Conservation (phyloP, 345 rosid species). For the Microthlaspi erraticum region DNA sequence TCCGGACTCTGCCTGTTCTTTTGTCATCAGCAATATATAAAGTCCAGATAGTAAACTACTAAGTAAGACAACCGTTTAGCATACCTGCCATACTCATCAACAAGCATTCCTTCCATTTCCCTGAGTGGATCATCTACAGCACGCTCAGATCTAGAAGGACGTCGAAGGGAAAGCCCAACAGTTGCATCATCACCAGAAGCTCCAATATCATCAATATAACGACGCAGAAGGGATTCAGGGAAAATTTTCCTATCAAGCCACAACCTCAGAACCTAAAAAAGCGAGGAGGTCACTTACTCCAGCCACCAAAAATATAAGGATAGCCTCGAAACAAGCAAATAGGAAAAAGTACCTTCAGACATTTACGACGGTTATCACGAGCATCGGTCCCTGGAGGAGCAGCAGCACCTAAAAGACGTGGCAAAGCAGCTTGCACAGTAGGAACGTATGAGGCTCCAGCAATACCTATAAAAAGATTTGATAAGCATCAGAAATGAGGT, state of each 20-base stretch:
- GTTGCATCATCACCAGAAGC: conserved; percentile 75
- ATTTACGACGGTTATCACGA: conserved; percentile 96
- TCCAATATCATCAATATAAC: conserved; percentile 84
- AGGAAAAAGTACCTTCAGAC: conserved; percentile 77
- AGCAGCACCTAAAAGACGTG: conserved; percentile 95
- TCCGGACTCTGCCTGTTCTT: conserved; percentile 28
- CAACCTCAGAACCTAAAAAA: conserved; percentile 74
- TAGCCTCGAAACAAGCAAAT: conserved; percentile 16
- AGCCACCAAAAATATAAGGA: conserved; percentile 14
- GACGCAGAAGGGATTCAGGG: conserved; percentile 77
- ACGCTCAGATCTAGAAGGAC: conserved; percentile 95
- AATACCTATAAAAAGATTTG: conserved; percentile 56
- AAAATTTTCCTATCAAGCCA: conserved; percentile 96
- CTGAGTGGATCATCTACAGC: conserved; percentile 95
- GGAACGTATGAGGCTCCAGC: conserved; percentile 96
- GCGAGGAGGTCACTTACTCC: conserved; percentile 34
- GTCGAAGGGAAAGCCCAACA: conserved; percentile 64
- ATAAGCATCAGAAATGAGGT: conserved; percentile 27
- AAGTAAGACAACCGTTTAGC: conserved; percentile 25
- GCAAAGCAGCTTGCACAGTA: conserved; percentile 88
- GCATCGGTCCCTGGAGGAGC: conserved; percentile 86
- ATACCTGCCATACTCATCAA: conserved; percentile 99
- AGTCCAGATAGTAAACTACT: conserved; percentile 4
- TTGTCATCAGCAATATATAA: conserved; percentile 16
- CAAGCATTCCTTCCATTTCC: conserved; percentile 99